Conservation (phyloP, 805 yeast genomes). For the Cyberlindnera maritima region DNA sequence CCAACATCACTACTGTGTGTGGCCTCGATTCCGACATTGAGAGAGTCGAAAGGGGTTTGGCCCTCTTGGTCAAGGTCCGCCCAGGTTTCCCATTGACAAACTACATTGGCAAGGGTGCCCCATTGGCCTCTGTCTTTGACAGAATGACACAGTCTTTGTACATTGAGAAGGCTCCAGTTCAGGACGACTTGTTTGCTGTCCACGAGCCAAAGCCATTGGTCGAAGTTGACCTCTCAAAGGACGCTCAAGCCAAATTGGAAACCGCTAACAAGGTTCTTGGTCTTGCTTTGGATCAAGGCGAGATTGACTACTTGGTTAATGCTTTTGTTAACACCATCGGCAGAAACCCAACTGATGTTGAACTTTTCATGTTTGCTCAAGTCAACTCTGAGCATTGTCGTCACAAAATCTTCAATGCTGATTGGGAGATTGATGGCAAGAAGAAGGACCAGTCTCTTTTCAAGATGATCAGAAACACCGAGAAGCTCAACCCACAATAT, state of each 20-base stretch:
- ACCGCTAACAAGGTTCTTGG: slow-evolving; percentile 84
- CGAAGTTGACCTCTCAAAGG: slow-evolving; percentile 58
- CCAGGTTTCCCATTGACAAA: slow-evolving; percentile 67
- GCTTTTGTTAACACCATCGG: slow-evolving; percentile 76
- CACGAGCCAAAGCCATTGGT: slow-evolving; percentile 83
- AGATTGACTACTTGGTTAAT: slow-evolving; percentile 78
- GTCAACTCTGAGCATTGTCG: slow-evolving; percentile 99
- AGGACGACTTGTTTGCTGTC: slow-evolving; percentile 70
- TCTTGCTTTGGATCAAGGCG: slow-evolving; percentile 91
- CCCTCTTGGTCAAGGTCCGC: slow-evolving; percentile 67
- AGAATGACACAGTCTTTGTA: slow-evolving; percentile 88
- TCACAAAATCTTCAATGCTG: slow-evolving; percentile 97
- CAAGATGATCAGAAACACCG: slow-evolving; percentile 95
- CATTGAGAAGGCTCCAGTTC: slow-evolving; percentile 57
- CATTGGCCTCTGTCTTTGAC: slow-evolving; percentile 76
- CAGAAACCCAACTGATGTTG: slow-evolving; percentile 96
- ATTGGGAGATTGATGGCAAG: slow-evolving; percentile 91
- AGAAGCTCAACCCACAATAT: slow-evolving; percentile 69
- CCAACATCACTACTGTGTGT: slow-evolving; percentile 87
- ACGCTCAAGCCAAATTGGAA: slow-evolving; percentile 53
- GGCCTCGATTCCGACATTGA: slow-evolving; percentile 70
- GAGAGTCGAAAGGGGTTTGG: slow-evolving; percentile 89
- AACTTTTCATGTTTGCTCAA: slow-evolving; percentile 98
- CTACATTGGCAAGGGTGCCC: slow-evolving; percentile 49
- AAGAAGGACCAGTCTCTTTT: slow-evolving; percentile 73